Evolutionary conservation across 2,329 filamentous ascomycete genomes (phyloP).

Genomic region (Fusarium tuaranense): DNA sequence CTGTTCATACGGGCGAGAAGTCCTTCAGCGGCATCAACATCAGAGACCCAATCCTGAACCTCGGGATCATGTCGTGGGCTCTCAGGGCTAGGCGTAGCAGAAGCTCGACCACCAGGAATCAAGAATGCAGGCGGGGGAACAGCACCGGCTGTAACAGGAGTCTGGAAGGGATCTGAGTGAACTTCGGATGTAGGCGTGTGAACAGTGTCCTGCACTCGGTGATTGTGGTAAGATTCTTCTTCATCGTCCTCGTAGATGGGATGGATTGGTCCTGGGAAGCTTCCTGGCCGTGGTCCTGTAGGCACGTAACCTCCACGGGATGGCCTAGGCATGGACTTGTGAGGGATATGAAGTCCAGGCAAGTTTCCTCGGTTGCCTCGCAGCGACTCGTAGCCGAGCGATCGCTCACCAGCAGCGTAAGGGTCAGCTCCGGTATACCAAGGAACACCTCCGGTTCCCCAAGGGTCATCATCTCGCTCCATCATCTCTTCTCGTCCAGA

Average conservation of each 20-base stretch:
- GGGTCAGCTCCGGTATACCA: constrained; percentile 62
- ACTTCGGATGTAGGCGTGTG: constrained; percentile 52
- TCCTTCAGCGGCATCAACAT: constrained; percentile 66
- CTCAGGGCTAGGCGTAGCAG: constrained; percentile 57
- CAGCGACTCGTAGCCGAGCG: constrained; percentile 64
- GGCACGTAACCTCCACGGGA: constrained; percentile 49
- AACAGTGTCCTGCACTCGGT: constrained; percentile 40
- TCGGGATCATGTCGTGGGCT: constrained; percentile 59
- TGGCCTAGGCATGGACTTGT: constrained; percentile 50
- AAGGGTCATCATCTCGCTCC: constrained; percentile 52
- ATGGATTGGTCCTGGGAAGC: constrained; percentile 61
- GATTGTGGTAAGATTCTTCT: constrained; percentile 54
- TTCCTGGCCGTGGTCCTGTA: constrained; percentile 44
- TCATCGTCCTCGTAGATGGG: constrained; percentile 71
- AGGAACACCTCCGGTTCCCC: constrained; percentile 39
- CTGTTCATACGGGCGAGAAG: constrained; percentile 60
- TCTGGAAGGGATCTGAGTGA: constrained; percentile 63
- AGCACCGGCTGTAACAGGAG: constrained; percentile 50
- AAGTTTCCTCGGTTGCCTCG: constrained; percentile 48
- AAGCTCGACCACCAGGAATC: constrained; percentile 48
- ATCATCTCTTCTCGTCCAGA: constrained; percentile 60
- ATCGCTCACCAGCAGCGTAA: constrained; percentile 55
- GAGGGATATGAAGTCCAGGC: constrained; percentile 44
- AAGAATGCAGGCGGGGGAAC: constrained; percentile 36
- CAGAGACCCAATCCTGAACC: constrained; percentile 69